Evolutionary conservation across 352 stramenopile genomes (phyloP).

Genomic region (Phytopythium helicoides): DNA sequence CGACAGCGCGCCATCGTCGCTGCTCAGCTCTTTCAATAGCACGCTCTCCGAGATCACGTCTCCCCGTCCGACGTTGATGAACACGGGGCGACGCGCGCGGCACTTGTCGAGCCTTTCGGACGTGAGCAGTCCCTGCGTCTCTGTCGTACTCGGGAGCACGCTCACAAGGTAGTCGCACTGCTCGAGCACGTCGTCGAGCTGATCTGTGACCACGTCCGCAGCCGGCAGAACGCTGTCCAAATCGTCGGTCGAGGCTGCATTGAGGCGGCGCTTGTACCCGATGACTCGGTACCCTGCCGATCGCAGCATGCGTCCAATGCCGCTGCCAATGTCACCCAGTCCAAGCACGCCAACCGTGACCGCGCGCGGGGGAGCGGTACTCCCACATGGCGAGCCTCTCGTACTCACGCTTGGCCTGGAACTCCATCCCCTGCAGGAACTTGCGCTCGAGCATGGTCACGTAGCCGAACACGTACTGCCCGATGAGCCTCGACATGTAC

Average conservation of each 20-base stretch:
- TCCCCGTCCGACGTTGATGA: slow-evolving; percentile 87
- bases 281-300: slow-evolving; percentile 45
- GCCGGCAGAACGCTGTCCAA: background rate
- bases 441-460: slow-evolving; percentile 39
- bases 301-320: slow-evolving; percentile 40
- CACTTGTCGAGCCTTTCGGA: slow-evolving; percentile 43
- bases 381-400: slow-evolving; percentile 19
- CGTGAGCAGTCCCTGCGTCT: slow-evolving; percentile 63
- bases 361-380: slow-evolving; percentile 20
- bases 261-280: slow-evolving; percentile 53
- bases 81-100: slow-evolving; percentile 49
- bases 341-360: slow-evolving; percentile 50
- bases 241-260: slow-evolving; percentile 7
- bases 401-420: slow-evolving; percentile 26
- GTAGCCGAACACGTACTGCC: slow-evolving; percentile 42
- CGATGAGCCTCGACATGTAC: slow-evolving; percentile 40
- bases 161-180: slow-evolving; percentile 80
- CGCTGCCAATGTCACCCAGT: slow-evolving; percentile 49
- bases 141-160: slow-evolving; percentile 74
- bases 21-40: slow-evolving; percentile 51
- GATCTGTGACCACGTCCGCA: slow-evolving; percentile 35
- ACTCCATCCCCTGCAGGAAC: slow-evolving; percentile 24
- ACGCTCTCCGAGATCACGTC: slow-evolving; percentile 68
- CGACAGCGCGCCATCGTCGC: slow-evolving; percentile 52
- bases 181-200: slow-evolving; percentile 43